A percentile compares a stretch with the other conserved stretches of the same genome.
These are phyloP conservation scores for Hyphopichia wangnamkhiaoensis DNA, from an alignment of 1,139 yeast genomes.

Conservation along the genomic window DNA sequence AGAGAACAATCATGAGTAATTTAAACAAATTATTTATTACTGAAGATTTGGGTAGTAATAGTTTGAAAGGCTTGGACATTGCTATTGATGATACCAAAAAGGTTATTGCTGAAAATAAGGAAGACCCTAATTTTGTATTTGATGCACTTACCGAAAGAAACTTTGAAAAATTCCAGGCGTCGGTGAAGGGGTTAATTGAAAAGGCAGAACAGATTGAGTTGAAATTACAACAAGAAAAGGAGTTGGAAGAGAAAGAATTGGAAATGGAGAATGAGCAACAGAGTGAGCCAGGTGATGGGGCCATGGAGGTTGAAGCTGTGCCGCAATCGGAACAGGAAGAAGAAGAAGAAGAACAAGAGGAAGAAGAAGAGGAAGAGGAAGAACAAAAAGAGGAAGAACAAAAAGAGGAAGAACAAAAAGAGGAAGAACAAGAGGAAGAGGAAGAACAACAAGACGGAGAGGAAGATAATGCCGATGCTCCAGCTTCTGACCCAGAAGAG, in stretches of 20 bases:
- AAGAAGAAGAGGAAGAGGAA: constrained; percentile 5
- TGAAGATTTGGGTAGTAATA: constrained; percentile 29
- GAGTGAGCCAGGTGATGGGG: constrained; percentile 4
- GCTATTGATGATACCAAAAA: constrained; percentile 37
- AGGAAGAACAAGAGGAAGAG: constrained; percentile 6
- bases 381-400: constrained; percentile 4
- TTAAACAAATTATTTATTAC: constrained; percentile 49
- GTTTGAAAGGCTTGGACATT: constrained; percentile 32
- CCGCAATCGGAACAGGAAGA: constrained; percentile 1
- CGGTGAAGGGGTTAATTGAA: constrained; percentile 27
- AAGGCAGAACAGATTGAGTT: constrained; percentile 26
- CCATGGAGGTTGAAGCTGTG: constrained; percentile 6
- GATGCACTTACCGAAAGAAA: constrained; percentile 51
- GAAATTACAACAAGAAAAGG: constrained; percentile 5
- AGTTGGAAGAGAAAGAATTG: constrained; percentile 12
- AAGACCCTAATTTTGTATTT: constrained; percentile 31
- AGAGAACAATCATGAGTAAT: constrained; percentile 56
- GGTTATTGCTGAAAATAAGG: constrained; percentile 22
- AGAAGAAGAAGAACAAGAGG: constrained; percentile 4
- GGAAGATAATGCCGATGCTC: constrained; percentile 8
- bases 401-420: constrained; percentile 3
- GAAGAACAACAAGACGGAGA: constrained; percentile 9
- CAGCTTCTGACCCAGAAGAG: not conserved
- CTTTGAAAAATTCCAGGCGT: constrained; percentile 43
- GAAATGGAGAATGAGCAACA: constrained; percentile 5